Evolutionary conservation across 257 asterid genomes (phyloP), one percentile per base, ranked within the genome.

Genomic region (Ballota nigra): DNA sequence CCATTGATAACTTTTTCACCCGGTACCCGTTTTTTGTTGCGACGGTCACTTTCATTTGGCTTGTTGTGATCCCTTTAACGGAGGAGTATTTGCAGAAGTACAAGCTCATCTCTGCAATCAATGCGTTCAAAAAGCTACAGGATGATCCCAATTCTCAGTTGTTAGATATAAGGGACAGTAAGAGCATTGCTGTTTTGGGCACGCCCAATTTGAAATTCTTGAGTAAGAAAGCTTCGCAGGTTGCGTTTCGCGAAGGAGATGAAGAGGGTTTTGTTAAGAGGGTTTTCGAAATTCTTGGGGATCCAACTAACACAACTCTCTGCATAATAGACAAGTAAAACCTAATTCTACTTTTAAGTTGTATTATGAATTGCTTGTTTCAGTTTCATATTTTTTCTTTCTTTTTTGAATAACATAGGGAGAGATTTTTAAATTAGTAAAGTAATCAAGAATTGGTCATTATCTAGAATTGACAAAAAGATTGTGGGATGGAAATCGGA

Each of bases 291-390:
- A 91, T 56, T 8, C 53, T 86, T 70, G 73, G 75, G 78, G 91
- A 94, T 34, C 98, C 97, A 4, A 68, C 68, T 36, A 78, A 78
- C 78, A 84, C 97, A 2, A 68, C 72, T 15, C 16, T 91, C 77
- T 94, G 95, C 75, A 69, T 94, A 65, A n/a, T 94, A 65, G 99
- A 94, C 91, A 88, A 89, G 98, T 93, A 85, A 86, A 96, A 78
- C 81, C 70, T 36, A 6, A 13, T 9, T 67, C 33, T 58, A 22
- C 1, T 15, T 5, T 58, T 5, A 33, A 15, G 26, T 38, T 33
- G 19, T 15, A 15, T 15, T 18, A 11, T 41, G 61, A 19, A 59
- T 76, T 75, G 12, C 22, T 72, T 43, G 19, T 31, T 45, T n/a
- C n/a, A n/a, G n/a, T n/a, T n/a, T n/a, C n/a, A n/a, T n/a, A n/a